These are phyloP conservation scores for Ustilago vetiveriae DNA, from an alignment of 1,284 basidiomycete species.

Conservation along the genomic window DNA sequence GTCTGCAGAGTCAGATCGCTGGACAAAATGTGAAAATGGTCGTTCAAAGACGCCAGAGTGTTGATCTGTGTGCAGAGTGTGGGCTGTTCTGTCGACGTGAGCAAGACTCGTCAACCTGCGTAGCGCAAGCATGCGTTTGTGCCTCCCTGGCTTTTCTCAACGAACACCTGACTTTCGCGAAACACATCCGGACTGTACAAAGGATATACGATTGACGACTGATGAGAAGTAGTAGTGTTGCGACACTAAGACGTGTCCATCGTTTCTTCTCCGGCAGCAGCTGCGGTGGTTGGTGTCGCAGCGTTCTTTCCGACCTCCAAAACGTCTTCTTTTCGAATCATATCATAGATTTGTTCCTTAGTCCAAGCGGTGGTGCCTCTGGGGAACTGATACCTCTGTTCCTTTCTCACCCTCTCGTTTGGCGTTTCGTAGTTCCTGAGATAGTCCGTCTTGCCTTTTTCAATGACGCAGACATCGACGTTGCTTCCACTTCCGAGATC, in stretches of 20 bases:
- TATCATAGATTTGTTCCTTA: slow-evolving; percentile 61
- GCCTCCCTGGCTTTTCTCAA: too few species aligned
- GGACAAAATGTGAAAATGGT: too few species aligned
- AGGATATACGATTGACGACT: neutral
- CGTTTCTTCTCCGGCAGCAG: slow-evolving; percentile 27
- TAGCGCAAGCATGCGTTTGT: too few species aligned
- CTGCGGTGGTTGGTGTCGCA: slow-evolving; percentile 5
- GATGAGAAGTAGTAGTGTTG: neutral
- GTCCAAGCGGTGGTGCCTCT: slow-evolving; percentile 80
- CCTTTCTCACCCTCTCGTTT: slow-evolving; percentile 63
- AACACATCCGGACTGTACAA: too few species aligned
- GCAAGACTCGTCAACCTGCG: too few species aligned
- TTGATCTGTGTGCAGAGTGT: neutral
- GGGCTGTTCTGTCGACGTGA: too few species aligned
- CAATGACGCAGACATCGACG: slow-evolving; percentile 93
- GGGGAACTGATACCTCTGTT: slow-evolving; percentile 68
- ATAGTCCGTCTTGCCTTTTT: slow-evolving; percentile 61
- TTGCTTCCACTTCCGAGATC: slow-evolving; percentile 98
- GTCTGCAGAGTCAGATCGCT: neutral
- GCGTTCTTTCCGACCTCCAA: slow-evolving; percentile 47
- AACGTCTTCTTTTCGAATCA: slow-evolving; percentile 72
- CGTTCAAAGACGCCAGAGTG: neutral
- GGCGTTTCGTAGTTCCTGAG: slow-evolving; percentile 63
- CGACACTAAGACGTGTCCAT: slow-evolving; percentile 44
- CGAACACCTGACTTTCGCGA: too few species aligned